Percentiles rank a stretch among this genome's conserved stretches.
These are phyloP conservation scores for Annulohypoxylon moriforme DNA, from an alignment of 495 filamentous ascomycete genomes.

Conservation along the genomic window DNA sequence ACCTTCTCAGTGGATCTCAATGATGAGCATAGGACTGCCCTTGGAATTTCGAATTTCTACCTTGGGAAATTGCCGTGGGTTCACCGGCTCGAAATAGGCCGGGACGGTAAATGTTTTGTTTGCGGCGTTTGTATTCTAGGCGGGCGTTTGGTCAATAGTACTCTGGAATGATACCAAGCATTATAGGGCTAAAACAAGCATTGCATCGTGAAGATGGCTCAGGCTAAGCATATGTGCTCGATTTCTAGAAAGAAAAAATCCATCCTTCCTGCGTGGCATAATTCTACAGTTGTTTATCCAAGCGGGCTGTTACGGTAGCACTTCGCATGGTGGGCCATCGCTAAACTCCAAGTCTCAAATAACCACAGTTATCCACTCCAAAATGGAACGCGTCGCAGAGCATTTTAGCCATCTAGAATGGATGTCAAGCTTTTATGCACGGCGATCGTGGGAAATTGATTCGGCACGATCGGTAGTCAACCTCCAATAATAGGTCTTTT, in stretches of 20 bases:
- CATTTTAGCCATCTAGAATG: conserved; percentile 31
- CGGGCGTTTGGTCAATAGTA: background rate
- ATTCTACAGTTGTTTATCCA: conserved; percentile 36
- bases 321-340: conserved; percentile 3
- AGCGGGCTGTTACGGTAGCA: conserved; percentile 41
- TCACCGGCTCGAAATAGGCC: background rate
- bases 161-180: conserved; percentile 21
- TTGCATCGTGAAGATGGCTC: conserved; percentile 7
- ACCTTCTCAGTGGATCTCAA: conserved; percentile 1
- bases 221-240: background rate
- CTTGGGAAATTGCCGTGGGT: background rate
- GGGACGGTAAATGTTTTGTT: conserved; percentile 7
- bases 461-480: conserved; percentile 16
- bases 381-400: conserved; percentile 26
- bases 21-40: too few species aligned
- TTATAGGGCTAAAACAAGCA: conserved; percentile 1
- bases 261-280: conserved; percentile 8
- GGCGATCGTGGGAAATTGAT: conserved; percentile 22
- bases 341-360: conserved; percentile 16
- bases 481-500: conserved; percentile 7
- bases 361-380: conserved; percentile 14
- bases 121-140: conserved; percentile 10
- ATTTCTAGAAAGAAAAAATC: background rate
- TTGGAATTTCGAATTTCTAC: background rate
- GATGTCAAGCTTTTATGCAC: conserved; percentile 30